phyloP scores from a whole-genome alignment of 768 basidiomycete species.

The Mycena pura region DNA sequence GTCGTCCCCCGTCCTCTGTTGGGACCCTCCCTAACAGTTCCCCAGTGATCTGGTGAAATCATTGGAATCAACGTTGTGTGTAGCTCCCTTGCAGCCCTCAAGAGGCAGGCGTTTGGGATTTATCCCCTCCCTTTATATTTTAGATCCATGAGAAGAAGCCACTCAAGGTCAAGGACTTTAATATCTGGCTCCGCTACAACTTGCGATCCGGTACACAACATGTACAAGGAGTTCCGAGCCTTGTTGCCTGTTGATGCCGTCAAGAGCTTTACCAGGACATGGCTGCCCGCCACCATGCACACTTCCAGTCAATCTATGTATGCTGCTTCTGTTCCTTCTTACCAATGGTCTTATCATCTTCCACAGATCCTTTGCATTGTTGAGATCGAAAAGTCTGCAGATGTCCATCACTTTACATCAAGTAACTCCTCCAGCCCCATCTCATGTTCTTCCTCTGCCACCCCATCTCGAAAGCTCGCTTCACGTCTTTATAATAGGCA shows the following conservation, averaged over 20 bases:
- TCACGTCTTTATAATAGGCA: too few relatives aligned
- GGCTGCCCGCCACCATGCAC: slow-evolving; percentile 98
- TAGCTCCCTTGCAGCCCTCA: slow-evolving; percentile 83
- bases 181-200: slow-evolving; percentile 99
- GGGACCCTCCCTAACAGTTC: too few relatives aligned
- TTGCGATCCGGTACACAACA: slow-evolving; percentile 99
- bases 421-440: slow-evolving; percentile 86
- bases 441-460: slow-evolving; percentile 98
- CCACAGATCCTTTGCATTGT: slow-evolving; percentile 93
- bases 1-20: slow-evolving; percentile 60
- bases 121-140: slow-evolving; percentile 35
- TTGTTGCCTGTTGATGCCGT: slow-evolving; percentile 94
- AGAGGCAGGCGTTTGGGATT: slow-evolving; percentile 84
- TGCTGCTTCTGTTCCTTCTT: slow-evolving; percentile 39
- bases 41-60: slow-evolving; percentile 94
- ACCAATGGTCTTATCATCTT: neutral
- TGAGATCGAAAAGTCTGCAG: slow-evolving; percentile 91
- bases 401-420: slow-evolving; percentile 96
- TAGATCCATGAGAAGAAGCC: slow-evolving; percentile 99
- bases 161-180: slow-evolving; percentile 99
- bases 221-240: slow-evolving; percentile 99
- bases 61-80: slow-evolving; percentile 97
- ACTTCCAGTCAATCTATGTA: slow-evolving; percentile 98
- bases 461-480: slow-evolving; percentile 78
- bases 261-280: slow-evolving; percentile 99